phyloP scores from a whole-genome alignment of 148 eudicot genomes.

The Chenopodium album region DNA sequence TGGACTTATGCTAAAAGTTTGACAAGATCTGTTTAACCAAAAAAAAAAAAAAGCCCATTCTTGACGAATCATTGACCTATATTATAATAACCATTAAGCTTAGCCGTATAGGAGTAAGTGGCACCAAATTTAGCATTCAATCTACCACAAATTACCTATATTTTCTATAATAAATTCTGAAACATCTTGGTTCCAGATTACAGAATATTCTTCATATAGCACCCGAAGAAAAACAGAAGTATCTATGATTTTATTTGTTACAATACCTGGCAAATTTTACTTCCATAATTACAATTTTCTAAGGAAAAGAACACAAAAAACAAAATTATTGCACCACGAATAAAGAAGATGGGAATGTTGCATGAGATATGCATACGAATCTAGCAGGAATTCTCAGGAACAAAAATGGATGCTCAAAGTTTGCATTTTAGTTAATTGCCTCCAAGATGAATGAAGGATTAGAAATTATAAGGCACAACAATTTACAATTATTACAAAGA shows the following conservation, averaged over 20 bases:
- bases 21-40: neutral
- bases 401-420: too few species aligned
- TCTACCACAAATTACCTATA: neutral
- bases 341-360: too few species aligned
- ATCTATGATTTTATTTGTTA: too few species aligned
- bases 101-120: neutral
- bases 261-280: too few species aligned
- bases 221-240: neutral
- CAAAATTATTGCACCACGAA: too few species aligned
- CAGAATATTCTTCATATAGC: neutral
- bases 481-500: too few species aligned
- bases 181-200: neutral
- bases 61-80: neutral
- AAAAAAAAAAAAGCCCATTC: neutral
- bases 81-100: neutral
- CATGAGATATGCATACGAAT: too few species aligned
- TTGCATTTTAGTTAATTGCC: too few species aligned
- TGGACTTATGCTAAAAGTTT: neutral
- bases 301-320: neutral
- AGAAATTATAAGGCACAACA: too few species aligned
- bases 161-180: neutral
- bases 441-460: too few species aligned
- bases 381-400: too few species aligned
- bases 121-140: constrained; percentile 1
- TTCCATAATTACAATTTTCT: too few species aligned